Base-by-base conservation (phyloP, 2,329 filamentous ascomycete genomes). In the Aspergillus sp. region DNA sequence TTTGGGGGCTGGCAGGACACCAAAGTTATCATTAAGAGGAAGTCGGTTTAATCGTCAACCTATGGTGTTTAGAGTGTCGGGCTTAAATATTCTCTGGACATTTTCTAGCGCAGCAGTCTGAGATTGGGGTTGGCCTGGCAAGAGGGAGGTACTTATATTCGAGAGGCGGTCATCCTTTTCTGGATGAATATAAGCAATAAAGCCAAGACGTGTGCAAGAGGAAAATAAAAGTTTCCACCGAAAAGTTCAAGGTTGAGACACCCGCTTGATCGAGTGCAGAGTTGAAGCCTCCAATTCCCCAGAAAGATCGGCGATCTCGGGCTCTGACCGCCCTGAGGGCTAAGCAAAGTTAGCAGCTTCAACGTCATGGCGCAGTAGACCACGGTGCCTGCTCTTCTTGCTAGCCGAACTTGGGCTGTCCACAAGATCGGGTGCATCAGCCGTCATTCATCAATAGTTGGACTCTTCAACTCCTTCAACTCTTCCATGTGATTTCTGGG, bases 291-390 rank as follows among this genome's bases (percentile, higher is more conserved):
- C n/a, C 31, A 50, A 31, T 35, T 25, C 56, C 56, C 56, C 56
- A 51, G 52, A 55, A 58, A 51, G 46, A 56, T 56, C 53, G 46
- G 17, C 53, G 19, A 37, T 57, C 12, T 37, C 35, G 5, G 15
- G 35, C 33, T 21, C 52, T 58, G 56, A 58, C 56, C 56, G 56
- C 56, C 56, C 47, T 58, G 52, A 51, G 44, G 44, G 48, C 49
- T 41, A 37, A 54, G 52, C 39, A 53, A 27, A 33, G 44, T 50
- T 31, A 37, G 23, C 27, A 47, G 31, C 23, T 27, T 39, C 48
- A 39, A 57, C 50, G 58, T 57, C 56, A 57, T 57, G 45, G 27
- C 27, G n/a, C 23, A 35, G 15, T 21, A n/a, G 5, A 4, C 25
- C 40, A 23, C 21, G 21, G 25, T 21, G 17, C 51, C 43, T 44